Conservation (phyloP, 2,329 filamentous ascomycete genomes). For the Colletotrichum australisinense region DNA sequence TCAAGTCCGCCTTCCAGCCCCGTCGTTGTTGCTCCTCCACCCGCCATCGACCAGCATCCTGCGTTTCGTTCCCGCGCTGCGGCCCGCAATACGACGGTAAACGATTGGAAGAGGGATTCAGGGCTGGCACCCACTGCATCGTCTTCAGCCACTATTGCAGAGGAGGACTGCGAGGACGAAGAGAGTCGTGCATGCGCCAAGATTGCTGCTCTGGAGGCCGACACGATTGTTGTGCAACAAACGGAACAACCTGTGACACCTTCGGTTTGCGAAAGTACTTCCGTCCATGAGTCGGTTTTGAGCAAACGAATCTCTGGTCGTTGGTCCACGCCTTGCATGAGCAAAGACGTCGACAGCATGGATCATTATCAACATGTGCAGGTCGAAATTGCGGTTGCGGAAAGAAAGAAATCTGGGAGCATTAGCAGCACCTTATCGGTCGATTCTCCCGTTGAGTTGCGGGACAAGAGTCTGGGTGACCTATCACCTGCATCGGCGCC, state of each 20-base stretch:
- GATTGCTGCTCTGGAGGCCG: slow-evolving; percentile 1
- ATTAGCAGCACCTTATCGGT: slow-evolving; percentile 42
- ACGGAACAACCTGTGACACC: slow-evolving; percentile 37
- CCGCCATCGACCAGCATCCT: slow-evolving; percentile 62
- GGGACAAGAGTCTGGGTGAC: slow-evolving; percentile 41
- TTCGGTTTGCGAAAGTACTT: slow-evolving; percentile 41
- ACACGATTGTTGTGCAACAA: slow-evolving; percentile 23
- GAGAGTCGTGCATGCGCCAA: slow-evolving; percentile 43
- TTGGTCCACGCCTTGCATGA: slow-evolving; percentile 17
- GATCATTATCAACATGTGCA: slow-evolving; percentile 18
- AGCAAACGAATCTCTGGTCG: slow-evolving; percentile 13
- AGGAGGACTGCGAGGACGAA: slow-evolving; percentile 54
- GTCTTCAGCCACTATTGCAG: slow-evolving; percentile 51
- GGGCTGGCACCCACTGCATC: slow-evolving; percentile 61
- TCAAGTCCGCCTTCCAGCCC: slow-evolving; percentile 37
- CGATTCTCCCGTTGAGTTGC: slow-evolving; percentile 37
- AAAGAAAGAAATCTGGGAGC: slow-evolving; percentile 41
- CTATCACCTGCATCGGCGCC: slow-evolving; percentile 39
- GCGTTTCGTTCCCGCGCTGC: slow-evolving; percentile 54
- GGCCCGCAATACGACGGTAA: slow-evolving; percentile 41
- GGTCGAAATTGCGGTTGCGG: slow-evolving; percentile 15
- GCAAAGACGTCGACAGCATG: slow-evolving; percentile 8
- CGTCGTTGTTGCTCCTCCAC: slow-evolving; percentile 48
- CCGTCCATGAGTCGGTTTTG: slow-evolving; percentile 35
- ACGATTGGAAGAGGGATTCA: slow-evolving; percentile 67